These are phyloP conservation scores for Dactylellina parvicollis DNA, from an alignment of 2,329 filamentous ascomycete genomes.

Conservation along the genomic window DNA sequence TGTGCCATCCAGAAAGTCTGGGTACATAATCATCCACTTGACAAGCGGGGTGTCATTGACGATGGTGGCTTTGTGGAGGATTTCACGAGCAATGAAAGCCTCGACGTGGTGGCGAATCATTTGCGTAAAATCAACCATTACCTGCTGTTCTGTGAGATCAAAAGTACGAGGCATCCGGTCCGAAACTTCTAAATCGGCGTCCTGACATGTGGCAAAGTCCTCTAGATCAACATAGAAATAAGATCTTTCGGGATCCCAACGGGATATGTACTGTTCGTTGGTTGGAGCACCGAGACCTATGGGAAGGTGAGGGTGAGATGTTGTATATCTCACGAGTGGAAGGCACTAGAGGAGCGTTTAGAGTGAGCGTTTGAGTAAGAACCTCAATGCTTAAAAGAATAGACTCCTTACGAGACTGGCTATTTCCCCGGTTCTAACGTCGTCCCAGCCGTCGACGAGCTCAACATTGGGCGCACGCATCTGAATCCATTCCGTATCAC, in stretches of 20 bases:
- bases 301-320: constrained; percentile 20
- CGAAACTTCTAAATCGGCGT: background rate
- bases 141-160: constrained; percentile 25
- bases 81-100: constrained; percentile 15
- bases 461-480: constrained; percentile 3
- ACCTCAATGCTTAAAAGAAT: background rate
- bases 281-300: constrained; percentile 5
- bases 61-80: constrained; percentile 31
- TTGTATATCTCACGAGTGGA: constrained; percentile 20
- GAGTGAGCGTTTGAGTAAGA: background rate
- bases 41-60: constrained; percentile 34
- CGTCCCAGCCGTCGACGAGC: constrained; percentile 16
- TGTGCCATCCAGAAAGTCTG: constrained; percentile 33
- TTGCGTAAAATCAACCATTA: constrained; percentile 36
- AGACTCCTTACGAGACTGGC: constrained; percentile 11
- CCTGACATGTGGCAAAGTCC: constrained; percentile 23
- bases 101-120: constrained; percentile 29
- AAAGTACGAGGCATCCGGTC: constrained; percentile 26
- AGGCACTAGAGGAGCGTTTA: background rate
- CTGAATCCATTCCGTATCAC: constrained; percentile 7
- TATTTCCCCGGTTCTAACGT: too few relatives aligned
- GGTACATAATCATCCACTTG: constrained; percentile 41
- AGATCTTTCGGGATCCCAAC: constrained; percentile 18
- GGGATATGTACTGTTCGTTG: background rate
- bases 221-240: constrained; percentile 20